These are phyloP conservation scores for Candida sanyaensis DNA, from an alignment of 1,139 yeast genomes.

Conservation along the genomic window DNA sequence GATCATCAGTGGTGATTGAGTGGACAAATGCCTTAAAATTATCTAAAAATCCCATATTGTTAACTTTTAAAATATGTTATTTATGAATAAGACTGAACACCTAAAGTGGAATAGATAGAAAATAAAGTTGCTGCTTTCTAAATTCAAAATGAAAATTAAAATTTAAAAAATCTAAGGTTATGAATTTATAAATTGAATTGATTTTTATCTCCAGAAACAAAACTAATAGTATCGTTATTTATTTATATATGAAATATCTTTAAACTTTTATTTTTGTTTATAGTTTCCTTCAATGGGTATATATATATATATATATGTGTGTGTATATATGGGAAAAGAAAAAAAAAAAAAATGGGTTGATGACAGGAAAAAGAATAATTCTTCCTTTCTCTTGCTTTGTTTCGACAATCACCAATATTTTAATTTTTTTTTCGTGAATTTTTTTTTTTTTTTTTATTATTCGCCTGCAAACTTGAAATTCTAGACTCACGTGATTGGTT, in stretches of 20 bases:
- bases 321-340: neutral
- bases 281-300: neutral
- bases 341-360: neutral
- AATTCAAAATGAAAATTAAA: too few species aligned
- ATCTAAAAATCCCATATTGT: conserved; percentile 44
- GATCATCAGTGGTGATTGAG: conserved; percentile 64
- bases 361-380: neutral
- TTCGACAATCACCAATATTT: conserved; percentile 1
- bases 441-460: neutral
- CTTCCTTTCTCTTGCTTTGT: neutral
- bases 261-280: neutral
- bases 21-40: conserved; percentile 54
- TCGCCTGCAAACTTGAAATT: neutral
- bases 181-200: neutral
- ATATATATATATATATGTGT: too few species aligned
- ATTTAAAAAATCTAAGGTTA: neutral
- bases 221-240: neutral
- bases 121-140: neutral
- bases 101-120: neutral
- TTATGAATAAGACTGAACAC: too few species aligned
- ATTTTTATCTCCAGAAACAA: neutral
- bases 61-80: too few species aligned
- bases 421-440: neutral
- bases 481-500: too few species aligned
- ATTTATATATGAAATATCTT: neutral